Percentiles rank a stretch among this genome's conserved stretches.
Conservation (phyloP, 1,284 basidiomycete genomes). For the Apiotrichum domesticum region DNA sequence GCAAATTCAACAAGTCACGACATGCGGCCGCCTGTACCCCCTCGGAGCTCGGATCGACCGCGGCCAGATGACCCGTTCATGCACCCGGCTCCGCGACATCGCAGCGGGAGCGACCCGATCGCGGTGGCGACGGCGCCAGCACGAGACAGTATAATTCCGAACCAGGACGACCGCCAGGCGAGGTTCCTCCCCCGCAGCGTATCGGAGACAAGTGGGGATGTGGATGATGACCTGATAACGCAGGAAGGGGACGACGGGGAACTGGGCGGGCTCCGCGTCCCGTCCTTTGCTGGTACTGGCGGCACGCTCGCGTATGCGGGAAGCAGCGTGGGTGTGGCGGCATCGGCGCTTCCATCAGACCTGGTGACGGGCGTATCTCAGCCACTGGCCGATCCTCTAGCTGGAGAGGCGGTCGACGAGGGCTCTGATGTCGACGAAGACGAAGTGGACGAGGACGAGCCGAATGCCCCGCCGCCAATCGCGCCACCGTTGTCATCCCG, state of each 20-base stretch:
- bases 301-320: conserved; percentile 54
- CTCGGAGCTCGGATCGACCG: conserved; percentile 9
- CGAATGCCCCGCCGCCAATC: not conserved
- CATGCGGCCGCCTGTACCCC: conserved; percentile 12
- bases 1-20: conserved; percentile 22
- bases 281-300: not conserved
- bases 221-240: conserved; percentile 48
- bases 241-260: conserved; percentile 47
- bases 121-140: conserved; percentile 2
- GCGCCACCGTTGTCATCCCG: not conserved
- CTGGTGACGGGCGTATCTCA: conserved; percentile 19
- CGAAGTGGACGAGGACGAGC: conserved; percentile 23
- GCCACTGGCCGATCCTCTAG: not conserved
- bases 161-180: not conserved
- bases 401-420: conserved; percentile 37
- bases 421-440: conserved; percentile 32
- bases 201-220: conserved; percentile 2
- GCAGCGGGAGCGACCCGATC: conserved; percentile 34
- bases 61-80: conserved; percentile 9
- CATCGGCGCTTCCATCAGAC: conserved; percentile 19
- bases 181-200: conserved; percentile 16
- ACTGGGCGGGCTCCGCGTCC: conserved; percentile 18
- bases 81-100: conserved; percentile 26
- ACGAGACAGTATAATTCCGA: conserved; percentile 14
- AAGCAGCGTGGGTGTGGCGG: conserved; percentile 13